Evolutionary conservation across 2,329 filamentous ascomycete genomes (phyloP).

Genomic region (Hypocreales sp.): DNA sequence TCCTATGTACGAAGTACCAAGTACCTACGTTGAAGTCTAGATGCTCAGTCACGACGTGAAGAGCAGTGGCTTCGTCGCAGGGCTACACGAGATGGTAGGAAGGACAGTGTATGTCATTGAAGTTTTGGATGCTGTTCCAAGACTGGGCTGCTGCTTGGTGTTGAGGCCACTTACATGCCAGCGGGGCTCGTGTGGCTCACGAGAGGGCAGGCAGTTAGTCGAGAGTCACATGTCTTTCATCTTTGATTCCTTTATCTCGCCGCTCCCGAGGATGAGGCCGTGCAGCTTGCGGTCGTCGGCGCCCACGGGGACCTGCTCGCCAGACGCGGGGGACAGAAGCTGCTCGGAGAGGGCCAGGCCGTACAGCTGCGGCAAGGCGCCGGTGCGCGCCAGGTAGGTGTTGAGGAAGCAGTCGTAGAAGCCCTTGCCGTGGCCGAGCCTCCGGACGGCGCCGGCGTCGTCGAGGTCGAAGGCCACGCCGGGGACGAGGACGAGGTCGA

Average conservation of each 20-base stretch:
- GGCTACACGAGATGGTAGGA: no score
- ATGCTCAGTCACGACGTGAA: no score
- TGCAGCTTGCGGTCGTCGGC: conserved; percentile 68
- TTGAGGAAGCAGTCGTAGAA: conserved; percentile 93
- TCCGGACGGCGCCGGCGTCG: conserved; percentile 39
- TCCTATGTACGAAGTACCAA: no score
- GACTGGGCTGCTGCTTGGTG: no score
- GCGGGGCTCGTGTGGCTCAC: no score
- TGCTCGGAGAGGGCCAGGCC: conserved; percentile 81
- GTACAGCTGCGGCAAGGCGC: conserved; percentile 36
- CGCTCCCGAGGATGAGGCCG: conserved; percentile 59
- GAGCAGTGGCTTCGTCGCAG: no score
- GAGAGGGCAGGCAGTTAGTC: no score
- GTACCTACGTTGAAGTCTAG: no score
- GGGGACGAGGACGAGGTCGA: conserved; percentile 84
- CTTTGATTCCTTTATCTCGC: conserved; percentile 33
- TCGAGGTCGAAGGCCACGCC: conserved; percentile 78
- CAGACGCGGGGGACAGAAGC: conserved; percentile 43
- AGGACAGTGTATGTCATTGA: no score
- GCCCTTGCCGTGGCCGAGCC: conserved; percentile 86
- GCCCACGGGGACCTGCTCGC: conserved; percentile 55
- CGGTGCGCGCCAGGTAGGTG: conserved; percentile 38
- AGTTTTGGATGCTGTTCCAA: no score
- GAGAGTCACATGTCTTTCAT: no score
- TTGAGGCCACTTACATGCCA: no score